Conservation (phyloP, 768 basidiomycete species). For the Kwoniella heveanensis region DNA sequence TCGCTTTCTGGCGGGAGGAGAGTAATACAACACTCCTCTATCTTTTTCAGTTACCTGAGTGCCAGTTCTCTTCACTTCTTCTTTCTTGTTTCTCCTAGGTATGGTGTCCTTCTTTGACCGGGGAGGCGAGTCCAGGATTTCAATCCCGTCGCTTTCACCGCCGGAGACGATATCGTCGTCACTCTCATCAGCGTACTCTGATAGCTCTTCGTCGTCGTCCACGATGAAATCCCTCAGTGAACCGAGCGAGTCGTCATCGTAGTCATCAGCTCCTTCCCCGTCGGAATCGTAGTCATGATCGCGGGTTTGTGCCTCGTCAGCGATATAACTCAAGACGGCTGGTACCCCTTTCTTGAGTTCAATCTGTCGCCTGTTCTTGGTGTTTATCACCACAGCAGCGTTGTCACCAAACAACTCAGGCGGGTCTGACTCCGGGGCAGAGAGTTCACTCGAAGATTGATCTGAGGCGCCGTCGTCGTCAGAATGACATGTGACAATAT, state of each 20-base stretch:
- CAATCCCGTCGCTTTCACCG: conserved; percentile 18
- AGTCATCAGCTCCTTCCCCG: conserved; percentile 19
- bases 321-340: conserved; percentile 4
- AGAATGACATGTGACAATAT: not conserved
- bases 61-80: not conserved
- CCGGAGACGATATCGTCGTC: not conserved
- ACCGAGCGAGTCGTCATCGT: conserved; percentile 33
- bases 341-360: not conserved
- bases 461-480: not conserved
- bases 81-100: not conserved
- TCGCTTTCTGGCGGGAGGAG: conserved; percentile 17
- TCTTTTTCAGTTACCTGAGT: conserved; percentile 3
- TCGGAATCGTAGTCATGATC: conserved; percentile 4
- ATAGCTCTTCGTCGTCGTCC: conserved; percentile 40
- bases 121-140: conserved; percentile 18
- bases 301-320: conserved; percentile 4
- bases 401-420: not conserved
- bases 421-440: not conserved
- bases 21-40: conserved; percentile 30
- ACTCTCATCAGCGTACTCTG: conserved; percentile 18
- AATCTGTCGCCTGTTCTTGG: not conserved
- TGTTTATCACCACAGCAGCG: too few relatives aligned
- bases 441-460: not conserved
- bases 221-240: conserved; percentile 49
- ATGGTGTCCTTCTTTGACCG: conserved; percentile 4